A percentile compares a stretch with the other conserved stretches of the same genome.
phyloP scores from a whole-genome alignment of 2,329 filamentous ascomycete species.

The Fusarium solani-melongenae region DNA sequence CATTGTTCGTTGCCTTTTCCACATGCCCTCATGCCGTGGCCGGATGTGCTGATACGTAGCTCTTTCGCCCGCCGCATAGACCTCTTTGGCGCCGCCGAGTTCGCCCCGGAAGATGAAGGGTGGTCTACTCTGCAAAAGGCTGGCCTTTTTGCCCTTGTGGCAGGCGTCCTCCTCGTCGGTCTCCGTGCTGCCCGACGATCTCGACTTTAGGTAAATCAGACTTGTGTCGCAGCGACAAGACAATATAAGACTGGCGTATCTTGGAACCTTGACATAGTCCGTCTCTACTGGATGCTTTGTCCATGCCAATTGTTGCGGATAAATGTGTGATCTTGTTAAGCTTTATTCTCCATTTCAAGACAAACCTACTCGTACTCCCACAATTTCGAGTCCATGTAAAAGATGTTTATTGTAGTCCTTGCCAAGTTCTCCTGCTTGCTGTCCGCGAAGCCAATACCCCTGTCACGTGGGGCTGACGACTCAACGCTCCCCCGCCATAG shows the following conservation, averaged over 20 bases:
- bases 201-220: slow-evolving; percentile 26
- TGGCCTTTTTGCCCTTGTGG: slow-evolving; percentile 35
- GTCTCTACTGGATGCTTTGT: background rate
- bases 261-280: background rate
- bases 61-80: slow-evolving; percentile 41
- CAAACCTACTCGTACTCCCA: background rate
- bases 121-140: slow-evolving; percentile 39
- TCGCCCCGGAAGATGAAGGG: slow-evolving; percentile 30
- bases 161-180: slow-evolving; percentile 34
- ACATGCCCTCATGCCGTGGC: slow-evolving; percentile 6
- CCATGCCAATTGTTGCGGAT: background rate
- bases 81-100: slow-evolving; percentile 41
- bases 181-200: slow-evolving; percentile 37
- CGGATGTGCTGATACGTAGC: slow-evolving; percentile 50
- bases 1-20: slow-evolving; percentile 39
- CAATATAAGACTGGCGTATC: slow-evolving; percentile 24
- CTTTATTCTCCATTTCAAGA: background rate
- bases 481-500: slow-evolving; percentile 33
- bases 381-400: background rate
- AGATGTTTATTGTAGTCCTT: background rate
- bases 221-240: slow-evolving; percentile 7
- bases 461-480: slow-evolving; percentile 43
- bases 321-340: background rate
- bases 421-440: background rate
- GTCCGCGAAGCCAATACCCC: slow-evolving; percentile 10